Evolutionary conservation across 208 protist genomes (phyloP), one percentile per base, ranked within the genome.

Genomic region (Leishmania guyanensis): DNA sequence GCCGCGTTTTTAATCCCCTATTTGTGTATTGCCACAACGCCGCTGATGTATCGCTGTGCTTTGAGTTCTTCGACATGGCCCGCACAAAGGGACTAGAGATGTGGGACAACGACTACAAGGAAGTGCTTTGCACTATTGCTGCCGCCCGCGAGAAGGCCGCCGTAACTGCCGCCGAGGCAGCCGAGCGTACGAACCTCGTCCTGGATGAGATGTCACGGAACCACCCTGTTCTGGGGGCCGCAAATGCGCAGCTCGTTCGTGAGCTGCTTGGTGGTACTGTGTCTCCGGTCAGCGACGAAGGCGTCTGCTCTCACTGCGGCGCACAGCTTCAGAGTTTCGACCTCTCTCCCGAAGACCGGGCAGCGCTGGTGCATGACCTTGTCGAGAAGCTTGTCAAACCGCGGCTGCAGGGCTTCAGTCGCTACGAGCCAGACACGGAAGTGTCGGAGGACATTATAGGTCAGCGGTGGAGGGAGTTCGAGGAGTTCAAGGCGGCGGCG

Each of bases 91-190:
- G 64, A 12, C 83, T 95, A 22, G 92, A 96, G 84, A 85, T 97
- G 75, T 97, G 94, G 93, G 94, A 97, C 85, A 87, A 74, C 5
- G 94, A 97, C 82, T 97, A 89, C 70, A 62, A 92, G 60, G 77
- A 90, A 46, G 36, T 96, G 16, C 77, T 97, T n/a, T 16, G 20
- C 39, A 88, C 83, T 54, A 56, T 95, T 4, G n/a, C 71, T 8
- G 64, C 82, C 22, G 75, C 78, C 48, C 60, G 70, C 10, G 68
- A 46, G 5, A 48, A 22, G 4, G 75, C 20, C 9, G 48, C 56
- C 22, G 26, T 87, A 14, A 36, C 36, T 0, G 64, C n/a, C 1
- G 80, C 43, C 17, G 68, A 64, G 53, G 76, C 64, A 4, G 33
- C 26, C 14, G 26, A 48, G 17, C 68, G 48, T 53, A 72, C 56